Evolutionary conservation across 2,329 filamentous ascomycete species (phyloP), one percentile per base, ranked within the genome.

Genomic region (Epichloe coenophiala): DNA sequence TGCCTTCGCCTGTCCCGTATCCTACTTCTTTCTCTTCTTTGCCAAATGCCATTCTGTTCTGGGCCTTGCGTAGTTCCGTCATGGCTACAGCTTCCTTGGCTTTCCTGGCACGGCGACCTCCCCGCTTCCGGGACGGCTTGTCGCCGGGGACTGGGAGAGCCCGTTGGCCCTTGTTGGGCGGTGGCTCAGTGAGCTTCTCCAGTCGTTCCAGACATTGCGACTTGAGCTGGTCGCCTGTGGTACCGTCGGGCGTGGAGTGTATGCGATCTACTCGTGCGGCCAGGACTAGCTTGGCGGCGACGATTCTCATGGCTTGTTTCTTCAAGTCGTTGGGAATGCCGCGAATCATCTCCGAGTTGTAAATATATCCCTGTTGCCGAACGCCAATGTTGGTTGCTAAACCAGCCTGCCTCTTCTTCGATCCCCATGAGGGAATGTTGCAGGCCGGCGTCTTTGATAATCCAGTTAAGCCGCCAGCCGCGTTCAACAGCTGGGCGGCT

Each of bases 81-180:
- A 96, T 95, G 53, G 93, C 91, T 6, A 88, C 88, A 4, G 91
- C 90, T 67, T 95, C 93, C 76, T 98, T 98, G 53, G 91, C 91
- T 67, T 95, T 95, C 51, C 93, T 76, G 12, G 90, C 93, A 57
- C 89, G 77, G 50, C 91, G 77, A 48, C 93, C 93, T 66, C 93
- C 93, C 56, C 93, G 86, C 67, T 98, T 98, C 36, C 90, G 78
- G 1, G 87, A 83, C 1, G 89, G 93, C 66, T 97, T 98, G 68
- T 98, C 93, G 63, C 97, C 93, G 0, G 93, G 93, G 0, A 88
- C 87, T 1, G 91, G 91, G 0, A 97, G 77, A 1, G 93, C 93
- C 54, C 88, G 83, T 15, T 81, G 78, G 3, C 89, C 89, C 63
- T 93, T 89, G 70, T 95, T 96, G 4, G 88, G 84, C 2, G 93